Evolutionary conservation across 192 early-diverging fungal species (phyloP).

Genomic region (Entomortierella chlamydospora): DNA sequence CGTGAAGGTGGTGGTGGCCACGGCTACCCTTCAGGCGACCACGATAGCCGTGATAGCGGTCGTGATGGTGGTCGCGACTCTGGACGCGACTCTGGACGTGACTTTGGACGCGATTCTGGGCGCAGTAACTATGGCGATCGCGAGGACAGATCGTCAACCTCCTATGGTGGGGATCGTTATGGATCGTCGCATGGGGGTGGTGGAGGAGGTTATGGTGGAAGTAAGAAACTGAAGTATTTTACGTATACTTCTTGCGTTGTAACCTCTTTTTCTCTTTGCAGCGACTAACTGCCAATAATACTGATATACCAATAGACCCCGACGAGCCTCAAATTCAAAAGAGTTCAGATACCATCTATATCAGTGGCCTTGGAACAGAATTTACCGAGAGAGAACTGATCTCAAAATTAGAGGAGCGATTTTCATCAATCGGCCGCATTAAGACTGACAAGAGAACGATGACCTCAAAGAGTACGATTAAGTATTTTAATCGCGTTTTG

Average conservation of each 20-base stretch:
- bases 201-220: conserved; percentile 15
- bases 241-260: too few relatives aligned
- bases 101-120: conserved; percentile 8
- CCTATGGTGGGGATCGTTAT: conserved; percentile 41
- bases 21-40: conserved; percentile 12
- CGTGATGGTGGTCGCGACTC: conserved; percentile 24
- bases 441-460: conserved; percentile 73
- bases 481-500: neutral
- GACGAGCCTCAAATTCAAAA: conserved; percentile 56
- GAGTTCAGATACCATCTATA: conserved; percentile 77
- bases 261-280: too few relatives aligned
- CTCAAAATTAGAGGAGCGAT: conserved; percentile 67
- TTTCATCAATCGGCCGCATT: conserved; percentile 78
- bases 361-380: conserved; percentile 69
- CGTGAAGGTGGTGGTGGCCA: conserved; percentile 4
- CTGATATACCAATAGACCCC: conserved; percentile 7
- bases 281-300: neutral
- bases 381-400: conserved; percentile 63
- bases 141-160: conserved; percentile 6
- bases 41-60: conserved; percentile 36
- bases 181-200: conserved; percentile 22
- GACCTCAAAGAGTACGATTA: conserved; percentile 68
- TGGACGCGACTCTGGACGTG: conserved; percentile 20
- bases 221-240: conserved; percentile 1
- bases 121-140: conserved; percentile 25